Percentiles rank a stretch among this genome's conserved stretches.
Evolutionary conservation across 129 eudicot species (phyloP).

Genomic region (Lonicera japonica): DNA sequence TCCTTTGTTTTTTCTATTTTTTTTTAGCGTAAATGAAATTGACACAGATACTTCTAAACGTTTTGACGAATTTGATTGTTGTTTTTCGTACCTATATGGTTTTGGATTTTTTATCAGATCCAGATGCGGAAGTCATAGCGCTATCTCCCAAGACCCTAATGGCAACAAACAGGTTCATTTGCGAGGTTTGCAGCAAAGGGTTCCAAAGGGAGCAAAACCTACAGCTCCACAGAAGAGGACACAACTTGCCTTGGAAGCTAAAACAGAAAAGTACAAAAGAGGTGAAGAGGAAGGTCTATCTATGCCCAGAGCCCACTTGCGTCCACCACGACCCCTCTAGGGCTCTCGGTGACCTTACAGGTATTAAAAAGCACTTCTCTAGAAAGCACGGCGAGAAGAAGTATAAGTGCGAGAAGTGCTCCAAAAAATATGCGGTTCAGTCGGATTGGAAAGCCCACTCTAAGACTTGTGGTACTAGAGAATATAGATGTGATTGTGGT

Average conservation of each 20-base stretch:
- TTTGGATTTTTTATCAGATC: constrained; percentile 34
- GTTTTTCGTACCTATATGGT: background rate
- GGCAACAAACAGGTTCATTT: constrained; percentile 78
- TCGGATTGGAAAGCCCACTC: constrained; percentile 91
- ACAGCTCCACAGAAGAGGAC: constrained; percentile 86
- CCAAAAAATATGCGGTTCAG: constrained; percentile 74
- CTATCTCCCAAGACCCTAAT: constrained; percentile 78
- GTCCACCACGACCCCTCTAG: constrained; percentile 80
- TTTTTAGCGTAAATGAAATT: too few relatives aligned
- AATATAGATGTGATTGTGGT: constrained; percentile 79
- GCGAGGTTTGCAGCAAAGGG: constrained; percentile 90
- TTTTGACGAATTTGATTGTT: too few relatives aligned
- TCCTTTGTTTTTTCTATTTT: too few relatives aligned
- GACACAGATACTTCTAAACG: background rate
- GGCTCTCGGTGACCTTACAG: constrained; percentile 78
- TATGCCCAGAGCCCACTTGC: constrained; percentile 72
- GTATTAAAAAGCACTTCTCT: constrained; percentile 72
- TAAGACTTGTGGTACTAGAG: constrained; percentile 77
- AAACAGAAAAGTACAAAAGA: constrained; percentile 57
- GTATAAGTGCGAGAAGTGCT: constrained; percentile 74
- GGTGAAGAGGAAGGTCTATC: constrained; percentile 60
- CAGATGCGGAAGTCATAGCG: constrained; percentile 80
- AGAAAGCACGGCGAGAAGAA: constrained; percentile 84
- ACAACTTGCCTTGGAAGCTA: constrained; percentile 78
- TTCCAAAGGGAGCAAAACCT: constrained; percentile 81